Conservation (phyloP, 768 basidiomycete species). For the Hydnomerulius pinastri region DNA sequence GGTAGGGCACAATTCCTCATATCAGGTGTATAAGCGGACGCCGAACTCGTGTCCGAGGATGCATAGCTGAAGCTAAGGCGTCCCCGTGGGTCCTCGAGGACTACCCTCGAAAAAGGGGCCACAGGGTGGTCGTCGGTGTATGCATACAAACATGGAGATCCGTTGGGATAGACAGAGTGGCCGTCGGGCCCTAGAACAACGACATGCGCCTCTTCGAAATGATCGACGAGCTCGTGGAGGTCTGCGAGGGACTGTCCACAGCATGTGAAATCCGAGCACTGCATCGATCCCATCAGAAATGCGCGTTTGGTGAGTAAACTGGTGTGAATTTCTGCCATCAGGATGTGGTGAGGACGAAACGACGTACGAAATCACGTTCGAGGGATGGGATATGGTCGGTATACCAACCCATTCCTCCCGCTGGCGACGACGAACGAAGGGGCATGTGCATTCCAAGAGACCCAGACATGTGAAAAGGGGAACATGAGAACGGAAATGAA, state of each 20-base stretch:
- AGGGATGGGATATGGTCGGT: slow-evolving; percentile 5
- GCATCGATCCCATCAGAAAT: too few relatives aligned
- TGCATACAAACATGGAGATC: slow-evolving; percentile 3
- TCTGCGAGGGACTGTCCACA: slow-evolving; percentile 47
- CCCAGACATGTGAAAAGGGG: neutral
- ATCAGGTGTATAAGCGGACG: neutral
- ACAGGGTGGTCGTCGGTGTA: neutral
- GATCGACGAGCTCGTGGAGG: slow-evolving; percentile 52
- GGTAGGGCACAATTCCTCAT: neutral
- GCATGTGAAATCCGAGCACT: slow-evolving; percentile 50
- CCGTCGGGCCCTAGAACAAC: slow-evolving; percentile 32
- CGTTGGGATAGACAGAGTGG: slow-evolving; percentile 34
- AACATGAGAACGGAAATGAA: neutral
- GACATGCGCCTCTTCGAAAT: slow-evolving; percentile 48
- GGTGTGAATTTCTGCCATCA: too few relatives aligned
- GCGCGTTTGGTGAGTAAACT: too few relatives aligned
- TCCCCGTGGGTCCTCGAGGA: slow-evolving; percentile 2
- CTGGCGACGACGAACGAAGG: slow-evolving; percentile 10
- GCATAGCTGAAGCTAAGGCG: neutral
- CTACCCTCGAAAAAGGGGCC: neutral
- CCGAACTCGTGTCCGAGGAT: neutral
- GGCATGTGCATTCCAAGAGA: neutral
- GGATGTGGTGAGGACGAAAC: neutral
- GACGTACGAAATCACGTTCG: slow-evolving; percentile 26
- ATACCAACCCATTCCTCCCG: slow-evolving; percentile 11